phyloP scores from a whole-genome alignment of 495 filamentous ascomycete genomes.

The Xylaria venustula region DNA sequence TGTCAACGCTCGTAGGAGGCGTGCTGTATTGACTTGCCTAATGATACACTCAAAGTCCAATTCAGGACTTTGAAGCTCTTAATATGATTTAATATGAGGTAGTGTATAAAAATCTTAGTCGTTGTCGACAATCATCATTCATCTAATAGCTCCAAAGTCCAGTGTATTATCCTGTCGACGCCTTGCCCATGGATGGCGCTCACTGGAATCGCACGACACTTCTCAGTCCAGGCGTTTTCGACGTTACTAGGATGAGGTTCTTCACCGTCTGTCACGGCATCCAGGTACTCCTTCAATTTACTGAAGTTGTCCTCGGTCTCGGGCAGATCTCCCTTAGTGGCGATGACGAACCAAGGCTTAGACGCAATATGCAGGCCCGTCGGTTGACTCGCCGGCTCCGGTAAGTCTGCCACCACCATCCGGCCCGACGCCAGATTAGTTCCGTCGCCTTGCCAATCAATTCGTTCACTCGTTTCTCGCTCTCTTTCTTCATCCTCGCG shows the following conservation, averaged over 20 bases:
- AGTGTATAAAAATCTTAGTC: background rate
- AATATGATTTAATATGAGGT: too few relatives aligned
- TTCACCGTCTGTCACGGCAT: slow-evolving; percentile 54
- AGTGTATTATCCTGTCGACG: slow-evolving; percentile 70
- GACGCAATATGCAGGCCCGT: slow-evolving; percentile 64
- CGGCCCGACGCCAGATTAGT: slow-evolving; percentile 20
- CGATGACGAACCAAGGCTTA: slow-evolving; percentile 97
- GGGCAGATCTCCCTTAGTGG: slow-evolving; percentile 87
- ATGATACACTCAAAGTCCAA: background rate
- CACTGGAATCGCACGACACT: slow-evolving; percentile 72
- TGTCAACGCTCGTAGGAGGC: background rate
- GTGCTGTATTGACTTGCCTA: background rate
- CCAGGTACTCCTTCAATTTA: slow-evolving; percentile 65
- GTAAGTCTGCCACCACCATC: slow-evolving; percentile 36
- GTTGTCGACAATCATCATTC: slow-evolving; percentile 9
- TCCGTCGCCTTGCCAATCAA: slow-evolving; percentile 40
- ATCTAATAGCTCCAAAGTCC: slow-evolving; percentile 74
- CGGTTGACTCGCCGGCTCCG: slow-evolving; percentile 21
- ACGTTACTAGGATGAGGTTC: slow-evolving; percentile 70
- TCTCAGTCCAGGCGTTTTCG: slow-evolving; percentile 63
- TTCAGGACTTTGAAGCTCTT: background rate
- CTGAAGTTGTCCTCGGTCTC: slow-evolving; percentile 75
- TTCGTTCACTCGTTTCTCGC: slow-evolving; percentile 44
- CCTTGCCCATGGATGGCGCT: slow-evolving; percentile 86
- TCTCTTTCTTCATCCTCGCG: slow-evolving; percentile 58